These are phyloP conservation scores for Irpex rosettiformis DNA, from an alignment of 1,284 basidiomycete genomes.

Conservation along the genomic window DNA sequence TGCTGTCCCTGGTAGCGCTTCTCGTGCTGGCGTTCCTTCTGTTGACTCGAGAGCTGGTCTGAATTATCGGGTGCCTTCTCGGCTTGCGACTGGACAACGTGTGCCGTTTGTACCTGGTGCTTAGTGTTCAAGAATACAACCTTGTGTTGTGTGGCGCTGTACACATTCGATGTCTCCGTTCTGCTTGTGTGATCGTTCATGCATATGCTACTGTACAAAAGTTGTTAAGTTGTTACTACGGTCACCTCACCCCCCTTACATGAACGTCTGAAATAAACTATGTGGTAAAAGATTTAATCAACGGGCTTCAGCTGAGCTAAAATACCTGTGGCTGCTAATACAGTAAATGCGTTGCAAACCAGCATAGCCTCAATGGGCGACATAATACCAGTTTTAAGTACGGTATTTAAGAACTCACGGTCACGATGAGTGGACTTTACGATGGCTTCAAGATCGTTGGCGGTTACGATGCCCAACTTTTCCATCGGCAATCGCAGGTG, in stretches of 20 bases:
- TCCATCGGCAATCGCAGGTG: not conserved
- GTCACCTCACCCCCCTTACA: too few relatives aligned
- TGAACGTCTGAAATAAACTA: too few relatives aligned
- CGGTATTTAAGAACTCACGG: not conserved
- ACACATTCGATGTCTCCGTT: too few relatives aligned
- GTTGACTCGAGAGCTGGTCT: not conserved
- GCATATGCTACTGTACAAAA: too few relatives aligned
- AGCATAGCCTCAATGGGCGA: not conserved
- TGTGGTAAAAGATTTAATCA: not conserved
- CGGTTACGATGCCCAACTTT: not conserved
- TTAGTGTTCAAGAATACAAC: not conserved
- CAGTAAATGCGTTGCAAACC: not conserved
- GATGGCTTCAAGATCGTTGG: not conserved
- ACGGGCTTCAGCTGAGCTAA: not conserved
- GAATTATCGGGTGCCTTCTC: not conserved
- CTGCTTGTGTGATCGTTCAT: too few relatives aligned
- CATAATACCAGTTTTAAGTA: not conserved
- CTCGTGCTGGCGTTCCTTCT: not conserved
- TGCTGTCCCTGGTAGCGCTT: not conserved
- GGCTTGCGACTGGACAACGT: conserved; percentile 7
- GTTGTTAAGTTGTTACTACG: too few relatives aligned
- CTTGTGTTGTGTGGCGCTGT: not conserved
- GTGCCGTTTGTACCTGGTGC: conserved; percentile 12
- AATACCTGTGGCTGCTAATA: not conserved
- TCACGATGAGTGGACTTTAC: not conserved